A percentile compares a stretch with the other conserved stretches of the same genome.
Evolutionary conservation across 768 basidiomycete genomes (phyloP).

Genomic region (Lentinula aciculospora): DNA sequence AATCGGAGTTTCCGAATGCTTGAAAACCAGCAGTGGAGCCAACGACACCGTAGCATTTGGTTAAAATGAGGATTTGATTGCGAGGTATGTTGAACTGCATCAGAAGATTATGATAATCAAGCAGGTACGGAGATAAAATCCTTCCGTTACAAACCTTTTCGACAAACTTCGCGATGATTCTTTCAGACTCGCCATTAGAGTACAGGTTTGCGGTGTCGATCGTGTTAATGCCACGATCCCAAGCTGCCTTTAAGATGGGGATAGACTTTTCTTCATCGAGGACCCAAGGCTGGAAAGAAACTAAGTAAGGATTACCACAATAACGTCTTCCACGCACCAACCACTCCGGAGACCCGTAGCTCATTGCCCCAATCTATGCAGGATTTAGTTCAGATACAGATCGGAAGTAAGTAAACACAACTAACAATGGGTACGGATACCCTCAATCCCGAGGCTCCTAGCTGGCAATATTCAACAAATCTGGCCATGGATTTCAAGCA

Average conservation of each 20-base stretch:
- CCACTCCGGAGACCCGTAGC: constrained; percentile 15
- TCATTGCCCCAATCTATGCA: constrained; percentile 18
- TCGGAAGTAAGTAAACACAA: not conserved
- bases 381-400: not conserved
- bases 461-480: not conserved
- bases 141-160: constrained; percentile 17
- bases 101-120: not conserved
- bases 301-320: not conserved
- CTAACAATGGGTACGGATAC: constrained; percentile 4
- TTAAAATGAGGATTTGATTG: constrained; percentile 9
- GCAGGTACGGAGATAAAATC: not conserved
- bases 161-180: constrained; percentile 35
- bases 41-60: constrained; percentile 15
- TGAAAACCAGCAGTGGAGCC: not conserved
- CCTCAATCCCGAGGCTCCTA: not conserved
- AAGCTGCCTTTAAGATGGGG: constrained; percentile 43
- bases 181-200: constrained; percentile 32
- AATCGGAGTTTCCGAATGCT: not conserved
- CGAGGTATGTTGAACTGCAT: constrained; percentile 20
- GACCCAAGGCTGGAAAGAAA: constrained; percentile 37
- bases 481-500: not conserved
- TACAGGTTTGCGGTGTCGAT: constrained; percentile 34
- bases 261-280: constrained; percentile 38
- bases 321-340: constrained; percentile 5
- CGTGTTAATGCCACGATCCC: constrained; percentile 28